phyloP scores from a whole-genome alignment of 1,284 basidiomycete species.

The Leccinum pallidistipes region DNA sequence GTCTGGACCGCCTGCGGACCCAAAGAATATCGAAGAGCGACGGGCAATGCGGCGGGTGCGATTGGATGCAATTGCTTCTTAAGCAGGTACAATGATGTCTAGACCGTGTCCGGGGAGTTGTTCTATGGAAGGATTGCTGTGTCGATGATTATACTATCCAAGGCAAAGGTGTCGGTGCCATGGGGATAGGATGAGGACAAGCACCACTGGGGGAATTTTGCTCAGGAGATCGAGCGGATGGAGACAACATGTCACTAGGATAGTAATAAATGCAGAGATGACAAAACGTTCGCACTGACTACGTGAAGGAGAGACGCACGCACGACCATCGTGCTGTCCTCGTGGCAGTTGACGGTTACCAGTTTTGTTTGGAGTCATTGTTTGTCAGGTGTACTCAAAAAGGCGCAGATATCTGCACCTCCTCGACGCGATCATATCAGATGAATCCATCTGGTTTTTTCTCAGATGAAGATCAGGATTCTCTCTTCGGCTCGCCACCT shows the following conservation, averaged over 20 bases:
- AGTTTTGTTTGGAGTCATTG: constrained; percentile 18
- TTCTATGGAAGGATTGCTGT: constrained; percentile 1
- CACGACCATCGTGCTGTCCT: too few species aligned
- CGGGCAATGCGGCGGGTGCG: neutral
- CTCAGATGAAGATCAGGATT: constrained; percentile 53
- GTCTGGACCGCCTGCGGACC: constrained; percentile 12
- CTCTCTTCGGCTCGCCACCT: constrained; percentile 80
- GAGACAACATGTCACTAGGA: too few species aligned
- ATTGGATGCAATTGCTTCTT: neutral
- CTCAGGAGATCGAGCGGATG: neutral
- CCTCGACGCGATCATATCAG: constrained; percentile 19
- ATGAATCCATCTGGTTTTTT: constrained; percentile 18
- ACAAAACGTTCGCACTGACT: too few species aligned
- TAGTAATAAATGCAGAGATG: too few species aligned
- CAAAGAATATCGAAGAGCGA: neutral
- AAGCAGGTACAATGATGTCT: neutral
- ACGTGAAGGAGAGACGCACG: too few species aligned
- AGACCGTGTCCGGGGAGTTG: neutral
- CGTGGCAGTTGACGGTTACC: too few species aligned
- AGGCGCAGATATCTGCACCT: too few species aligned
- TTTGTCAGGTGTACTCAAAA: constrained; percentile 11
- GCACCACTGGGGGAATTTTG: neutral
- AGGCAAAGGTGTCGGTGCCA: neutral
- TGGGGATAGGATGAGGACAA: neutral
- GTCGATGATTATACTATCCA: neutral